These are phyloP conservation scores for Balamuthia mandrillaris DNA, from an alignment of 208 protist genomes.

Conservation along the genomic window DNA sequence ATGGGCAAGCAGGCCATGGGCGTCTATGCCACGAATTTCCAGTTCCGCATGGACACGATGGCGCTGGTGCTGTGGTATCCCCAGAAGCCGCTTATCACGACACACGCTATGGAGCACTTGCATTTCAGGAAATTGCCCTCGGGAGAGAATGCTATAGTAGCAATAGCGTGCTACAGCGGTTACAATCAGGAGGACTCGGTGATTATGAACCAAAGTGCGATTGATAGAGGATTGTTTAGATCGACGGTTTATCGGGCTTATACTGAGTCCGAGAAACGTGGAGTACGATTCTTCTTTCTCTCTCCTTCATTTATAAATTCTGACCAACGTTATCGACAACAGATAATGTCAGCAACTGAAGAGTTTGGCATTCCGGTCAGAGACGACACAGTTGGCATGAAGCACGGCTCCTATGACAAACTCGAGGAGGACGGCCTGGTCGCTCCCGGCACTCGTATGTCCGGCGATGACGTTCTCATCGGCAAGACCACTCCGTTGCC, in stretches of 20 bases:
- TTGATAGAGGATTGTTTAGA: constrained; percentile 87
- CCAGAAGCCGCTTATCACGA: constrained; percentile 88
- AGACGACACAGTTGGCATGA: constrained; percentile 78
- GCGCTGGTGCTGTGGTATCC: constrained; percentile 92
- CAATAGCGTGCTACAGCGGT: constrained; percentile 93
- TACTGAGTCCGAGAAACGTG: constrained; percentile 65
- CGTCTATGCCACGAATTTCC: constrained; percentile 88
- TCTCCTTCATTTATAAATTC: constrained; percentile 34
- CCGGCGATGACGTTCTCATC: constrained; percentile 90
- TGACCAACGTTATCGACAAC: too few relatives aligned
- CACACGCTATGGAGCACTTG: constrained; percentile 88
- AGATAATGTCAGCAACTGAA: constrained; percentile 64
- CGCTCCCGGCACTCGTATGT: constrained; percentile 77
- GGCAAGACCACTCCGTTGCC: constrained; percentile 74
- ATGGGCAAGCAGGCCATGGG: constrained; percentile 98
- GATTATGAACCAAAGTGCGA: constrained; percentile 91
- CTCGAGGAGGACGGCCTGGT: constrained; percentile 91
- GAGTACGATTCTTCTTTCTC: not conserved
- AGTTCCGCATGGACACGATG: constrained; percentile 87
- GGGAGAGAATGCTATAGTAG: constrained; percentile 92
- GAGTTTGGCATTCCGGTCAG: constrained; percentile 88
- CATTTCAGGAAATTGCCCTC: constrained; percentile 91
- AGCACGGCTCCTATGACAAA: constrained; percentile 86
- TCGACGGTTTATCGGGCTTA: constrained; percentile 86
- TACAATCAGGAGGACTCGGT: constrained; percentile 99